These are phyloP conservation scores for Rutstroemia sp. DNA, from an alignment of 2,329 filamentous ascomycete species.

Conservation along the genomic window DNA sequence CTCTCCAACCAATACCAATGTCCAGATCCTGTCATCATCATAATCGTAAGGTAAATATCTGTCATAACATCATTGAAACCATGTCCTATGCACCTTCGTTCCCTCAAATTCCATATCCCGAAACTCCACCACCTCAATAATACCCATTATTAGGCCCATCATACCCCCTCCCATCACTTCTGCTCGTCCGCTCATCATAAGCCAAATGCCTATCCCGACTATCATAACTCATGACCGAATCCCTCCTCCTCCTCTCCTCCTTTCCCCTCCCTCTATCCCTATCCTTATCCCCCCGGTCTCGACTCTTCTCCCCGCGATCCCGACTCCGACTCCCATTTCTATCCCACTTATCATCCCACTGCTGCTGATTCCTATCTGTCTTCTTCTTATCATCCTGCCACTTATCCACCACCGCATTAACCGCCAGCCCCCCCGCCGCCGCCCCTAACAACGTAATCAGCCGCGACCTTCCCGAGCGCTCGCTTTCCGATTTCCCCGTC, in stretches of 20 bases:
- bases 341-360: constrained; percentile 6
- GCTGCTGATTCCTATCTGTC: constrained; percentile 8
- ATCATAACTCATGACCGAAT: neutral
- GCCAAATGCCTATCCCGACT: neutral
- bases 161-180: neutral
- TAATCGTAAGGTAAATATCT: no score
- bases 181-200: neutral
- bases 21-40: no score
- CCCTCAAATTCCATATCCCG: neutral
- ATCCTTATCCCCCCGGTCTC: neutral
- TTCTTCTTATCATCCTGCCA: constrained; percentile 18
- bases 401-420: constrained; percentile 21
- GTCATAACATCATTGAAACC: neutral
- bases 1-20: no score
- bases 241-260: neutral
- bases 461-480: constrained; percentile 9
- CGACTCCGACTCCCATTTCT: constrained; percentile 1
- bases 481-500: constrained; percentile 11
- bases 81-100: neutral
- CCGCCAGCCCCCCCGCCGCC: constrained; percentile 21
- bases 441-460: constrained; percentile 23
- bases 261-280: constrained; percentile 1
- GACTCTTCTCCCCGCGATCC: neutral
- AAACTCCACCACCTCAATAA: neutral
- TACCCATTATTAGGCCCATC: neutral